Evolutionary conservation across 768 basidiomycete species (phyloP).

Genomic region (Leccinum uliginosum): DNA sequence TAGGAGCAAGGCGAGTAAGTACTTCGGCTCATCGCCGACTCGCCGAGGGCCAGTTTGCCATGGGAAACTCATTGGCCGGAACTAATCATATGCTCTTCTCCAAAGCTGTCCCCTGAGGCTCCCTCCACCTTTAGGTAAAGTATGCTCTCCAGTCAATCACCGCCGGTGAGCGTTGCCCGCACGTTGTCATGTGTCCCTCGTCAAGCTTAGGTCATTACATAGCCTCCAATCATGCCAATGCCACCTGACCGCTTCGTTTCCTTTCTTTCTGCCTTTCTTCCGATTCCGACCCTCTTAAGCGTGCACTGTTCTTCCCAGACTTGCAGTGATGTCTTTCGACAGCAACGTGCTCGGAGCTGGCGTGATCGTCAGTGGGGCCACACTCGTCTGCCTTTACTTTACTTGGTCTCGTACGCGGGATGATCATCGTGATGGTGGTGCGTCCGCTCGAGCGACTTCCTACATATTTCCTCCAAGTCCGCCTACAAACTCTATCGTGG

Average conservation of each 20-base stretch:
- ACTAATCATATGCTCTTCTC: no score
- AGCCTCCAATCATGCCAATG: background rate
- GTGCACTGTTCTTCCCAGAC: background rate
- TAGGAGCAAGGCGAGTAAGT: no score
- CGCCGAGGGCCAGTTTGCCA: no score
- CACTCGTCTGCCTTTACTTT: constrained; percentile 1
- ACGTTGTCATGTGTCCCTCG: no score
- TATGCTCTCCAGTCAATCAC: no score
- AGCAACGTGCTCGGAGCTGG: background rate
- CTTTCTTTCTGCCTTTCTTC: constrained; percentile 1
- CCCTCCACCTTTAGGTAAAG: no score
- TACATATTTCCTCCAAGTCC: constrained; percentile 9
- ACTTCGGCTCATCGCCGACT: no score
- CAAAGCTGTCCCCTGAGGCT: no score
- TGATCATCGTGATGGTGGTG: background rate
- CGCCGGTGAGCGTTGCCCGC: no score
- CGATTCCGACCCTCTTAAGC: constrained; percentile 9
- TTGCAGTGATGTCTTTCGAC: background rate
- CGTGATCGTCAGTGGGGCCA: background rate
- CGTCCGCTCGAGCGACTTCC: background rate
- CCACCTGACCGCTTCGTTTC: background rate
- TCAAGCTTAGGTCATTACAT: background rate
- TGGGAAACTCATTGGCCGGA: no score
- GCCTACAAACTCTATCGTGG: background rate
- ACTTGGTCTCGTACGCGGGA: background rate